A percentile compares a stretch with the other conserved stretches of the same genome.
These are phyloP conservation scores for Withania somnifera DNA, from an alignment of 305 asterid genomes.

Conservation along the genomic window DNA sequence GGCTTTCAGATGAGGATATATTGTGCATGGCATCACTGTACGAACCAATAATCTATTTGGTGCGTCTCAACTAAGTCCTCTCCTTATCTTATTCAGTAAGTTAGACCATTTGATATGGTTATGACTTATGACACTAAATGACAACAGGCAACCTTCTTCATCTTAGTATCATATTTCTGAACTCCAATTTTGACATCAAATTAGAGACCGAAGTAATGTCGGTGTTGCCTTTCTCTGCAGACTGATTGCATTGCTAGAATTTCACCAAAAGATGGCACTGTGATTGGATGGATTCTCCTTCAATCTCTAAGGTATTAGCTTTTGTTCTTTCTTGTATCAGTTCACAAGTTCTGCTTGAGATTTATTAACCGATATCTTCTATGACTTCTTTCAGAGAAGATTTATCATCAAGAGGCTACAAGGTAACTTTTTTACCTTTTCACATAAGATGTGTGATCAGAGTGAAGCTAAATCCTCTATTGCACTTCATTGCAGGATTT, in stretches of 20 bases:
- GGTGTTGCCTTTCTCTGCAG: slow-evolving; percentile 23
- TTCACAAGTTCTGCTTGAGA: neutral
- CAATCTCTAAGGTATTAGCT: slow-evolving; percentile 51
- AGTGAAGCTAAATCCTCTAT: neutral
- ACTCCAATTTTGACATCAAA: neutral
- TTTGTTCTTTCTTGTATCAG: neutral
- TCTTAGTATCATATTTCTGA: neutral
- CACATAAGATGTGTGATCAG: neutral
- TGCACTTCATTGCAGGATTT: slow-evolving; percentile 28
- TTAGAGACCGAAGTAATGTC: neutral
- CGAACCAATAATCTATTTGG: neutral
- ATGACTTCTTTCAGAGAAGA: slow-evolving; percentile 28
- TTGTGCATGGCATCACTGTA: neutral
- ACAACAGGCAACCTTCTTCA: neutral
- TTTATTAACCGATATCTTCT: neutral
- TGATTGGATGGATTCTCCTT: slow-evolving; percentile 82
- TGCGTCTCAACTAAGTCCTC: neutral
- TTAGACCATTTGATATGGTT: neutral
- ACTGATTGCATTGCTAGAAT: slow-evolving; percentile 92
- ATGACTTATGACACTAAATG: neutral
- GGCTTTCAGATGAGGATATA: neutral
- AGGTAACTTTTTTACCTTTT: slow-evolving; percentile 18
- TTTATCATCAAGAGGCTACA: slow-evolving; percentile 32
- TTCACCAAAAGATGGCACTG: slow-evolving; percentile 48
- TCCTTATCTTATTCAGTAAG: neutral